These are phyloP conservation scores for Brassica hybrid DNA, from an alignment of 441 rosid species.

Conservation along the genomic window DNA sequence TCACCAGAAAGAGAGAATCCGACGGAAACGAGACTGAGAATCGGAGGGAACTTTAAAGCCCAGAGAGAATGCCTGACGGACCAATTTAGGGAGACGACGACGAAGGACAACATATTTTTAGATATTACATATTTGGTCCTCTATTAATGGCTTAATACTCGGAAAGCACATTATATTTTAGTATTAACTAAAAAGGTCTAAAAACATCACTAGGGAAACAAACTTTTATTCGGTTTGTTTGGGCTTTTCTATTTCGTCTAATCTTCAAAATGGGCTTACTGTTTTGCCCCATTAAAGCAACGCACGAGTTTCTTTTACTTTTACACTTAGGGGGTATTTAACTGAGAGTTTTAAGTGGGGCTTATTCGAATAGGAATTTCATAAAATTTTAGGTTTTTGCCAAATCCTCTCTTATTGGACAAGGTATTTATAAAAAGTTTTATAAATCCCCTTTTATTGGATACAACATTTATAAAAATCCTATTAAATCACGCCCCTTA, in stretches of 20 bases:
- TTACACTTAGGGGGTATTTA: not conserved
- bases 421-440: no score
- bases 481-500: no score
- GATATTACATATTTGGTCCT: conserved; percentile 7
- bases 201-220: not conserved
- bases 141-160: not conserved
- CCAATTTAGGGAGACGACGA: conserved; percentile 19
- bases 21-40: conserved; percentile 3
- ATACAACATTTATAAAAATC: no score
- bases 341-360: no score
- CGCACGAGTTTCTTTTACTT: not conserved
- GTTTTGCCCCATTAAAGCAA: conserved; percentile 4
- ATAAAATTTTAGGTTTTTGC: no score
- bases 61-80: not conserved
- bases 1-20: no score
- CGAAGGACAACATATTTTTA: not conserved
- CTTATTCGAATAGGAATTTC: no score
- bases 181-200: not conserved
- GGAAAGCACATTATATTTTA: not conserved
- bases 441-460: no score
- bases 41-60: conserved; percentile 36
- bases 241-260: not conserved
- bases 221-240: not conserved
- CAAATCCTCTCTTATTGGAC: no score
- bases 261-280: conserved; percentile 1